phyloP scores from a whole-genome alignment of 2,329 filamentous ascomycete species.

The Neonectria faginata region DNA sequence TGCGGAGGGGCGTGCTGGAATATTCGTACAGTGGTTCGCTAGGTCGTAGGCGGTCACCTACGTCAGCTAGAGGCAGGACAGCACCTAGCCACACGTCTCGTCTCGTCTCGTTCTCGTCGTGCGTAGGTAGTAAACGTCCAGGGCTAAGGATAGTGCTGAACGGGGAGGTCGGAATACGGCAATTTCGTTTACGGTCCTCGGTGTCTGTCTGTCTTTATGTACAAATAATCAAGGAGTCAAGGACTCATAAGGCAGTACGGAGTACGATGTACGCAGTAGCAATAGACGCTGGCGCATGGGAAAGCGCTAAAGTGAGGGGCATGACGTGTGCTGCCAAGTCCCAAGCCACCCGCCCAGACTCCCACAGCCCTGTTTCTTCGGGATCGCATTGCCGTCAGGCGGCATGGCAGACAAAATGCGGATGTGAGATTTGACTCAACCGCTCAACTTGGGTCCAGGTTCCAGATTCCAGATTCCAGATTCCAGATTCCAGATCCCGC shows the following conservation, averaged over 20 bases:
- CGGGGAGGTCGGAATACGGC: constrained; percentile 3
- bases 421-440: constrained; percentile 7
- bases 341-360: constrained; percentile 48
- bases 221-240: constrained; percentile 12
- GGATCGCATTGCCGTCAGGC: constrained; percentile 33
- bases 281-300: constrained; percentile 30
- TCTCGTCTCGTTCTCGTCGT: not conserved
- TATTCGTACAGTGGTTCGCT: too few relatives aligned
- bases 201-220: constrained; percentile 11
- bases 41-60: constrained; percentile 1
- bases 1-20: too few relatives aligned
- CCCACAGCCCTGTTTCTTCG: constrained; percentile 44
- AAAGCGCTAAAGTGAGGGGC: constrained; percentile 44
- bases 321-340: constrained; percentile 49
- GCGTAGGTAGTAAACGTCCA: not conserved
- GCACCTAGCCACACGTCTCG: not conserved
- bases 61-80: not conserved
- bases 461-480: not conserved
- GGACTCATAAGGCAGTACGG: not conserved
- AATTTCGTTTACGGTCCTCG: not conserved
- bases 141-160: not conserved
- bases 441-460: not conserved
- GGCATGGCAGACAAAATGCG: constrained; percentile 16
- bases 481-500: not conserved
- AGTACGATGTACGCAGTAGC: not conserved